Percentiles rank a stretch among this genome's conserved stretches.
phyloP scores from a whole-genome alignment of 139 green algal genomes.

The Dunaliella primolecta region DNA sequence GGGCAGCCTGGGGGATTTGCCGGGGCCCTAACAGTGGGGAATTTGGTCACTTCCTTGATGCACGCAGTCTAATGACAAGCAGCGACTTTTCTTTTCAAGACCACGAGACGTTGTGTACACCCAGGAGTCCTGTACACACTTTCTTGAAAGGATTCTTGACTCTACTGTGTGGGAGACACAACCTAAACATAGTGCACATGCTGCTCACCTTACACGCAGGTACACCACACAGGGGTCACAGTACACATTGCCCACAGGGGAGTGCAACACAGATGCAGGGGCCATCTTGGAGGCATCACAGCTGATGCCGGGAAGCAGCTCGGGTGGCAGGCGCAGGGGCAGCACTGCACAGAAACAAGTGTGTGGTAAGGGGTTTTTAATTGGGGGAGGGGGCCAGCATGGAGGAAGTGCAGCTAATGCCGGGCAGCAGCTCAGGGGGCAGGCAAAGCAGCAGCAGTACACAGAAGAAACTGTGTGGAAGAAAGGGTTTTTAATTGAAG shows the following conservation, averaged over 20 bases:
- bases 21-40: no score
- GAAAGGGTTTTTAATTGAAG: no score
- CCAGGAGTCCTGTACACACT: not conserved
- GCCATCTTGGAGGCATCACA: not conserved
- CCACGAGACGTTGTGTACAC: not conserved
- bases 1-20: no score
- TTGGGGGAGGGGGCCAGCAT: not conserved
- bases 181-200: no score
- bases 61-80: no score
- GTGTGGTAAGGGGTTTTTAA: no score
- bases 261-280: not conserved
- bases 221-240: not conserved
- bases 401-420: not conserved
- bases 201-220: conserved; percentile 8
- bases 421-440: not conserved
- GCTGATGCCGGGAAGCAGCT: not conserved
- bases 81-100: not conserved
- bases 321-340: not conserved
- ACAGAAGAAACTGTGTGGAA: no score
- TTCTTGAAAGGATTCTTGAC: no score
- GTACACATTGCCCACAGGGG: not conserved
- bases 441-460: not conserved
- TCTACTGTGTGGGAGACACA: no score
- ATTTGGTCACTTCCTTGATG: no score
- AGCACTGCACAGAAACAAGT: not conserved